These are phyloP conservation scores for Punica granatum DNA, from an alignment of 345 rosid genomes.

Conservation along the genomic window DNA sequence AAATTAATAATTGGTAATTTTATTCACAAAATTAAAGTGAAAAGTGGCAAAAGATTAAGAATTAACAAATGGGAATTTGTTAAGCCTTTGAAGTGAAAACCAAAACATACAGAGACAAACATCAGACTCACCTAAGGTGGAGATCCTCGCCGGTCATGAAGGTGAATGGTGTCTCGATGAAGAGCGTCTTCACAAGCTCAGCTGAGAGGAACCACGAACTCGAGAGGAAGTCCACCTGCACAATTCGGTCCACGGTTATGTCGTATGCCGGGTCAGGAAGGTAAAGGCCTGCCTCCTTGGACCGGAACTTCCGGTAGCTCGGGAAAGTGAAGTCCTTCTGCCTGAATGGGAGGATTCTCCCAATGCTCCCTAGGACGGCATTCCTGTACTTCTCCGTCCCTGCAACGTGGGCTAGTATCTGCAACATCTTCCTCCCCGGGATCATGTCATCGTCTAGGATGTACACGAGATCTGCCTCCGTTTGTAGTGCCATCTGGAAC, in stretches of 20 bases:
- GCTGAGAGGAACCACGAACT: constrained; percentile 97
- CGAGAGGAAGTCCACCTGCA: constrained; percentile 94
- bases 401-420: constrained; percentile 90
- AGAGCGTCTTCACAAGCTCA: constrained; percentile 79
- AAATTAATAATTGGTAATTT: too few relatives aligned
- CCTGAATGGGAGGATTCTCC: constrained; percentile 89
- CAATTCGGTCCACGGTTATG: constrained; percentile 63
- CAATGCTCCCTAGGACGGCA: constrained; percentile 91
- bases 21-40: too few relatives aligned
- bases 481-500: constrained; percentile 91
- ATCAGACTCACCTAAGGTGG: constrained; percentile 60
- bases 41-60: too few relatives aligned
- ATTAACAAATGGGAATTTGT: too few relatives aligned
- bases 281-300: constrained; percentile 94
- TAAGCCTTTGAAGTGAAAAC: too few relatives aligned
- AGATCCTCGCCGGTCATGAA: constrained; percentile 97
- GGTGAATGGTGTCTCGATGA: constrained; percentile 84
- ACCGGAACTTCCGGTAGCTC: constrained; percentile 79
- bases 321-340: constrained; percentile 96
- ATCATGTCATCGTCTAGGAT: constrained; percentile 93
- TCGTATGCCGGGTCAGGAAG: constrained; percentile 98
- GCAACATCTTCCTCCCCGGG: constrained; percentile 87
- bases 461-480: constrained; percentile 84
- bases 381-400: constrained; percentile 90
- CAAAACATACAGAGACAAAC: too few relatives aligned